Percentiles rank a stretch among this genome's conserved stretches.
Evolutionary conservation across 176 grass and related monocot genomes (phyloP).

Genomic region (Aegilops sharonensis): DNA sequence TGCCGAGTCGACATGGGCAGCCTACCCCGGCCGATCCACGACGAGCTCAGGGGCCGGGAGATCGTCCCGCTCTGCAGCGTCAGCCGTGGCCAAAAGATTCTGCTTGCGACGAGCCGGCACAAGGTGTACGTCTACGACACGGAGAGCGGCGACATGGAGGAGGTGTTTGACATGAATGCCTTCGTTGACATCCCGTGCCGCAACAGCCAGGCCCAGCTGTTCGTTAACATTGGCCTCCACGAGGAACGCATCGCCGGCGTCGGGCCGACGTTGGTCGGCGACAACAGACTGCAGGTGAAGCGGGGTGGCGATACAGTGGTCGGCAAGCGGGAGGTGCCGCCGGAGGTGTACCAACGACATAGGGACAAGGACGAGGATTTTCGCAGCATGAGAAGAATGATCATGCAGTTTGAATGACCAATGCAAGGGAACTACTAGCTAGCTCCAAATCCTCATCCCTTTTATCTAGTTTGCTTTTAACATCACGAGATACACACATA

Average conservation of each 20-base stretch:
- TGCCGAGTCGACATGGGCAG: not conserved
- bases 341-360: not conserved
- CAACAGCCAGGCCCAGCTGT: not conserved
- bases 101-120: constrained; percentile 24
- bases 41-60: not conserved
- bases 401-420: not conserved
- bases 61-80: constrained; percentile 23
- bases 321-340: not conserved
- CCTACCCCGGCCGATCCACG: not conserved
- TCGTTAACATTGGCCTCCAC: not conserved
- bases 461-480: too few relatives aligned
- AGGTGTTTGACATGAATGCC: not conserved
- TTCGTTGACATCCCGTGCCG: not conserved
- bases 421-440: too few relatives aligned
- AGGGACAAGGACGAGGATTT: not conserved
- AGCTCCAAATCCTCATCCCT: too few relatives aligned
- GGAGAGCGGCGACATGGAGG: not conserved
- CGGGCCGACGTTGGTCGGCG: not conserved
- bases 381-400: not conserved
- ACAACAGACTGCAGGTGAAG: not conserved
- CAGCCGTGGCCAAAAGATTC: not conserved
- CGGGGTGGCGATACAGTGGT: not conserved
- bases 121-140: not conserved
- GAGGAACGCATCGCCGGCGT: not conserved
- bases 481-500: too few relatives aligned